Evolutionary conservation across 305 asterid species (phyloP), one percentile per base, ranked within the genome.

Genomic region (Fraxinus velutina): DNA sequence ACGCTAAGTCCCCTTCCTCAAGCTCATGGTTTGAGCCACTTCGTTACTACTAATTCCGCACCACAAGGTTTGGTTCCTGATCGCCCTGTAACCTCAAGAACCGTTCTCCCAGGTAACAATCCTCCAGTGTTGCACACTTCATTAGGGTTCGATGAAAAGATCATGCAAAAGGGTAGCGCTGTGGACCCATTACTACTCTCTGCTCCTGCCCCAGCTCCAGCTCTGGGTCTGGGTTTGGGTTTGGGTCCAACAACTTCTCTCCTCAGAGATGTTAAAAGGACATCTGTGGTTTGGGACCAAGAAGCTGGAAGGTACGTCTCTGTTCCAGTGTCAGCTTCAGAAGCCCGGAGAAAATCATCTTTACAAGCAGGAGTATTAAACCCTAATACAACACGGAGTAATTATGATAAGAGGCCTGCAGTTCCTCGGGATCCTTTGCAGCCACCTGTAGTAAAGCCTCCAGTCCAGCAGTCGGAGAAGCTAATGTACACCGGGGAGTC

Each of bases 241-340:
- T 2, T 68, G 8, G 74, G 75, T n/a, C 91, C 85, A 12, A 72
- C 92, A 12, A 81, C 92, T 62, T 85, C 97, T 72, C 85, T 95
- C 73, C 87, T 91, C 33, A 84, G 97, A 83, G 99, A 96, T 24
- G 88, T 94, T 37, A 94, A 92, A 82, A 88, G 98, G 82, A 90
- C 97, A 17, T 96, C 98, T 19, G 98, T 96, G 12, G 95, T 92
- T 78, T 96, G 98, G 97, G 98, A 96, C 88, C 98, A 92, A 87
- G 97, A 94, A 91, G 98, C 97, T 17, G 99, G 99, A 42, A 86
- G 99, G 83, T 96, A 96, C 17, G 89, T 96, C 17, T 94, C 99
- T 1, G 89, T 94, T 21, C 96, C 97, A 0, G 84, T 88, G 27
- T 86, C 97, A 32, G 93, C 97, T 80, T 77, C 92, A 19, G 99